Percentiles rank a stretch among this genome's conserved stretches.
phyloP scores from a whole-genome alignment of 805 yeast species.

The Sugiyamaella chiloensis region DNA sequence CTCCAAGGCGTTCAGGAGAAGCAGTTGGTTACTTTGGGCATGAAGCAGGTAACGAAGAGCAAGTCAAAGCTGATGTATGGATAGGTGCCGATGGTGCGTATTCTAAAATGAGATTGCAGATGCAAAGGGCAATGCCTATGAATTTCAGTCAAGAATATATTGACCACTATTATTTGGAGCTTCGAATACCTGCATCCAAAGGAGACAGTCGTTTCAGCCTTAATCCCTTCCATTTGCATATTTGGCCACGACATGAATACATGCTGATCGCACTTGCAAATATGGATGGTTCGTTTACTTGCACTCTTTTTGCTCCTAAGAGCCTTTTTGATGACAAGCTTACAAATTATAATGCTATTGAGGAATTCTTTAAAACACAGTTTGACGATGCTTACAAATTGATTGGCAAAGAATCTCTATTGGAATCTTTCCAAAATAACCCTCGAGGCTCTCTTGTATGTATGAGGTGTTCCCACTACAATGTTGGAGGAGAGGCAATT shows the following conservation, averaged over 20 bases:
- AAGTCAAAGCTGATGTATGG: conserved; percentile 48
- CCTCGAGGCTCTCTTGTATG: conserved; percentile 81
- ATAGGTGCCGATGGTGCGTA: conserved; percentile 87
- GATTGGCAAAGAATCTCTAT: conserved; percentile 58
- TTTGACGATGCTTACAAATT: conserved; percentile 74
- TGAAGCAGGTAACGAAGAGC: conserved; percentile 11
- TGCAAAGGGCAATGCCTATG: conserved; percentile 67
- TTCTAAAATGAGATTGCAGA: conserved; percentile 64
- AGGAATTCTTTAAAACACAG: conserved; percentile 52
- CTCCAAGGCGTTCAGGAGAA: conserved; percentile 14
- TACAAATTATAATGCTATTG: conserved; percentile 40
- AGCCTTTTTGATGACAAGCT: conserved; percentile 49
- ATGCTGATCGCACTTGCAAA: conserved; percentile 92
- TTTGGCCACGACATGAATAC: conserved; percentile 84
- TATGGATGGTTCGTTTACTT: conserved; percentile 79
- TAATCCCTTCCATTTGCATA: conserved; percentile 76
- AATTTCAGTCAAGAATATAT: conserved; percentile 72
- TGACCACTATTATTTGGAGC: conserved; percentile 79
- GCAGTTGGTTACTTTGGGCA: conserved; percentile 24
- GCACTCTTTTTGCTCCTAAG: conserved; percentile 87
- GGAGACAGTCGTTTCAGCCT: conserved; percentile 43
- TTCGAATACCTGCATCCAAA: conserved; percentile 62
- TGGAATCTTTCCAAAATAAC: conserved; percentile 49
- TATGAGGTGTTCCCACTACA: conserved; percentile 66
- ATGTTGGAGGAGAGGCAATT: conserved; percentile 57